Percentiles rank a stretch among this genome's conserved stretches.
Conservation (phyloP, 805 yeast genomes). For the Danielia oregonensis region DNA sequence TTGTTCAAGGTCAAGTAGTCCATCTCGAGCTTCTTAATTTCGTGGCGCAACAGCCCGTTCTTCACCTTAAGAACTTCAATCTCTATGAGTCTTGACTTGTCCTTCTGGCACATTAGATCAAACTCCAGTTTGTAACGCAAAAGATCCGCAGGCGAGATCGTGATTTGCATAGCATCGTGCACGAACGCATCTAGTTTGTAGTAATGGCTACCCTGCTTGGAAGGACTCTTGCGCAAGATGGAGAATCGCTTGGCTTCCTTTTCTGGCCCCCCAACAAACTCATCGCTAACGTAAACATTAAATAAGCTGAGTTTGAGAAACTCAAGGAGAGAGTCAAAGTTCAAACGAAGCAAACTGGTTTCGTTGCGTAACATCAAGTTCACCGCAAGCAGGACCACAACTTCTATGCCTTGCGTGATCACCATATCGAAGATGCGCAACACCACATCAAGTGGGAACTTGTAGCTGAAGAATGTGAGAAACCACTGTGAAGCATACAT, state of each 20-base stretch:
- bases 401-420: conserved; percentile 87
- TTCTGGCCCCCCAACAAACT: conserved; percentile 19
- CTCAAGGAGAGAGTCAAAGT: conserved; percentile 73
- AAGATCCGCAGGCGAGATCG: conserved; percentile 69
- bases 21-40: conserved; percentile 68
- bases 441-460: conserved; percentile 87
- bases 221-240: conserved; percentile 20
- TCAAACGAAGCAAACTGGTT: conserved; percentile 50
- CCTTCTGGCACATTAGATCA: conserved; percentile 64
- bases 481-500: conserved; percentile 99
- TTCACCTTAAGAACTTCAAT: conserved; percentile 54
- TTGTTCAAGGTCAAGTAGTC: conserved; percentile 65
- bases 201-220: conserved; percentile 16
- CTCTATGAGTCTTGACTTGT: conserved; percentile 61
- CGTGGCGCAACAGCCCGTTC: conserved; percentile 70
- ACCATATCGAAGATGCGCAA: conserved; percentile 83
- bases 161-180: conserved; percentile 69
- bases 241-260: conserved; percentile 12
- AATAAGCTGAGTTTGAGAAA: conserved; percentile 80
- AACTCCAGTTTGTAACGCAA: conserved; percentile 71
- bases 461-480: conserved; percentile 89
- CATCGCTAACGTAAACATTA: conserved; percentile 55
- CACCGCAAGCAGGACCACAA: conserved; percentile 78
- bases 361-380: conserved; percentile 74
- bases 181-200: conserved; percentile 76